Conservation (phyloP, 805 yeast species). For the Wickerhamiella kazuoi region DNA sequence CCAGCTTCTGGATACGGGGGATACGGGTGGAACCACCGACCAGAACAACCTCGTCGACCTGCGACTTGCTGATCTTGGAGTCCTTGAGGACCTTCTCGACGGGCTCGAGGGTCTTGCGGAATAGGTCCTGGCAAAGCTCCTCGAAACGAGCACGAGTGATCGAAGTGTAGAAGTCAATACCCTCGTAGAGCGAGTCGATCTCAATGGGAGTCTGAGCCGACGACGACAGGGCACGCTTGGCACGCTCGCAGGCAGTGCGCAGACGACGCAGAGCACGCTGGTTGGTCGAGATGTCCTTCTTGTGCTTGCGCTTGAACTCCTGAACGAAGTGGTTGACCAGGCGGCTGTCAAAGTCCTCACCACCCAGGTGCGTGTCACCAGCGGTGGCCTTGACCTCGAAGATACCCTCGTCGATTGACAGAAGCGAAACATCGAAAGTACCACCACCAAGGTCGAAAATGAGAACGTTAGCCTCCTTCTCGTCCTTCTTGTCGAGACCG, state of each 20-base stretch:
- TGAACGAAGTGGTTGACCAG: constrained; percentile 82
- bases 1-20: constrained; percentile 91
- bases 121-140: constrained; percentile 84
- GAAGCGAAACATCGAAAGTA: constrained; percentile 90
- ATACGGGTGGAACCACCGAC: constrained; percentile 98
- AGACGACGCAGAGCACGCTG: constrained; percentile 97
- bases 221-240: constrained; percentile 94
- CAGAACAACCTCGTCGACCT: constrained; percentile 78
- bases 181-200: constrained; percentile 87
- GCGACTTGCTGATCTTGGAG: constrained; percentile 76
- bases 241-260: constrained; percentile 98
- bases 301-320: constrained; percentile 96
- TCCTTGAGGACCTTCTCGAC: constrained; percentile 90
- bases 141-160: constrained; percentile 96
- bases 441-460: constrained; percentile 98
- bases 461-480: constrained; percentile 70
- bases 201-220: constrained; percentile 90
- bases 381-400: constrained; percentile 94
- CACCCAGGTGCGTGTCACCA: constrained; percentile 87
- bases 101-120: constrained; percentile 87
- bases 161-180: constrained; percentile 90
- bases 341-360: constrained; percentile 97
- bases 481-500: constrained; percentile 58
- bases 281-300: constrained; percentile 81
- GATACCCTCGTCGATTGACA: constrained; percentile 88